Percentiles rank a stretch among this genome's conserved stretches.
These are phyloP conservation scores for Saccharomycopsis lassenensis DNA, from an alignment of 805 yeast species.

Conservation along the genomic window DNA sequence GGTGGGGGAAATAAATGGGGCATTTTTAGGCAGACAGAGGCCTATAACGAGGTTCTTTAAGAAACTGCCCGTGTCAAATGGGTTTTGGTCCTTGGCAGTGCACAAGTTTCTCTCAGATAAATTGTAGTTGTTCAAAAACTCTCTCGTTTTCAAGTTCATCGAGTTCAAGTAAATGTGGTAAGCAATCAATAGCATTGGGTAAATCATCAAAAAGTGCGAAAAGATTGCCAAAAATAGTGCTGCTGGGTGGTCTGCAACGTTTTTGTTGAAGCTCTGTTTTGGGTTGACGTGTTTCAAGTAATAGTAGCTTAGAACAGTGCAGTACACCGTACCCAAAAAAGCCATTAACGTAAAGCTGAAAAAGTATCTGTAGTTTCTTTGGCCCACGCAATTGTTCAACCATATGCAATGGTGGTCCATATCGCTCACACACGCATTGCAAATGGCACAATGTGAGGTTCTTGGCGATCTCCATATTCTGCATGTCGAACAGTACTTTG, in stretches of 20 bases:
- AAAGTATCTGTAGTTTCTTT: conserved; percentile 57
- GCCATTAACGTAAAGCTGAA: conserved; percentile 35
- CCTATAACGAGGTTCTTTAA: conserved; percentile 25
- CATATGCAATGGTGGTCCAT: conserved; percentile 67
- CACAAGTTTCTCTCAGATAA: conserved; percentile 21
- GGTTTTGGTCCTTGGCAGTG: conserved; percentile 22
- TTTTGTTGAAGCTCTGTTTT: conserved; percentile 18
- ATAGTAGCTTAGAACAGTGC: conserved; percentile 26
- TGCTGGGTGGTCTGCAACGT: conserved; percentile 25
- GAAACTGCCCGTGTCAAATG: conserved; percentile 27
- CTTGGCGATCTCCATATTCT: conserved; percentile 69
- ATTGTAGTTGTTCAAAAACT: conserved; percentile 42
- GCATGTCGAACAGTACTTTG: conserved; percentile 56
- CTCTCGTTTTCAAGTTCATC: conserved; percentile 62
- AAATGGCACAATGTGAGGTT: conserved; percentile 61
- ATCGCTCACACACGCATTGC: conserved; percentile 50
- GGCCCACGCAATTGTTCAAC: conserved; percentile 70
- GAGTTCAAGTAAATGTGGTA: conserved; percentile 46
- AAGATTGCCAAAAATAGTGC: conserved; percentile 44
- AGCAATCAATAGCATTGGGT: conserved; percentile 42
- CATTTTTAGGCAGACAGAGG: conserved; percentile 31
- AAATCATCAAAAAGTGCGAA: conserved; percentile 34
- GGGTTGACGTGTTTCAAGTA: conserved; percentile 21
- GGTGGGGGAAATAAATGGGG: conserved; percentile 25
- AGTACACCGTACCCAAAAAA: conserved; percentile 23